Percentiles rank a stretch among this genome's conserved stretches.
Evolutionary conservation across 2,329 filamentous ascomycete genomes (phyloP).

Genomic region (Fusarium sp.): DNA sequence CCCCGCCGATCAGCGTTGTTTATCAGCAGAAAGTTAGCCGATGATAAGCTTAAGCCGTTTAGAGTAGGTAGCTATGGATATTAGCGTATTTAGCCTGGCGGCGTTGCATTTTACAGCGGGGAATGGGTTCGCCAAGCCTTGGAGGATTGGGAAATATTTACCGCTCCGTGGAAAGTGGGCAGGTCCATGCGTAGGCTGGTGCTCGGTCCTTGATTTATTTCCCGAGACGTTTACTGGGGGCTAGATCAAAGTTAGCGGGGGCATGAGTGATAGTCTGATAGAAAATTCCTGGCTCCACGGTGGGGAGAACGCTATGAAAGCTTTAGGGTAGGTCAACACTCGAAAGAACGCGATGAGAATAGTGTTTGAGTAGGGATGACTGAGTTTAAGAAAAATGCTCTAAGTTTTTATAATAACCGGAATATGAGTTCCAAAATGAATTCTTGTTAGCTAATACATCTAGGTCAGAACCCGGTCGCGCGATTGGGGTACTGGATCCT

Average conservation of each 20-base stretch:
- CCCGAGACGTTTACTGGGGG: background rate
- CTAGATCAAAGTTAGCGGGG: background rate
- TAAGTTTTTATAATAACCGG: no score
- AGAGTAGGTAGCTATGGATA: slow-evolving; percentile 30
- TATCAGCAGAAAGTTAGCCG: slow-evolving; percentile 19
- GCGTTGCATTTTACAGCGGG: slow-evolving; percentile 23
- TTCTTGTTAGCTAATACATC: no score
- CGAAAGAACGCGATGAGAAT: no score
- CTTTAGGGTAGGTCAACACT: no score
- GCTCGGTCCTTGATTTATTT: background rate
- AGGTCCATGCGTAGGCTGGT: background rate
- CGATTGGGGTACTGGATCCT: no score
- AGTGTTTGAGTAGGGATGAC: no score
- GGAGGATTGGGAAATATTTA: slow-evolving; percentile 14
- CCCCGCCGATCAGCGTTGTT: slow-evolving; percentile 31
- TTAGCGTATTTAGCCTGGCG: slow-evolving; percentile 1
- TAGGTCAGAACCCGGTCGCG: no score
- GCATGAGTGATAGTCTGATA: no score
- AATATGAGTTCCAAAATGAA: no score
- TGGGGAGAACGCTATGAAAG: background rate
- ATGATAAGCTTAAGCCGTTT: slow-evolving; percentile 35
- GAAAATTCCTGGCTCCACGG: background rate
- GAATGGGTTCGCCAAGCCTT: slow-evolving; percentile 28
- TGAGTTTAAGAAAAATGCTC: no score
- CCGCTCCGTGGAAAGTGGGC: background rate